Conservation (phyloP, 768 basidiomycete genomes). For the Antrodiella citrinella region DNA sequence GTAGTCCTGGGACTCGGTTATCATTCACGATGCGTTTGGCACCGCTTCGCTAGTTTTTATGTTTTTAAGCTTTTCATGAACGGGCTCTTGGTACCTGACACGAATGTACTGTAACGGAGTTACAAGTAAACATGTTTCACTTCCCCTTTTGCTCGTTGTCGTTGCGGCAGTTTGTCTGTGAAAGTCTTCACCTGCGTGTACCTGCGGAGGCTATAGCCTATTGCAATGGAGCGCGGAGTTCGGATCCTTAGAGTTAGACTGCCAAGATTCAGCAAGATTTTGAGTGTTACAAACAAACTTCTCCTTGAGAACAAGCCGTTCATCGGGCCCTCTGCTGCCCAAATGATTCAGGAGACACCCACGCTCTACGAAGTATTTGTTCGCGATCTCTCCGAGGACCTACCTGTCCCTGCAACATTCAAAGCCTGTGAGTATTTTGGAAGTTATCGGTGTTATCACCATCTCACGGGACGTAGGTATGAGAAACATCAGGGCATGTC, state of each 20-base stretch:
- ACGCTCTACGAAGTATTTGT: neutral
- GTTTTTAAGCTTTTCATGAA: neutral
- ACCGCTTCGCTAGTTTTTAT: neutral
- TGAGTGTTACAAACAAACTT: no score
- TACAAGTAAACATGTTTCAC: no score
- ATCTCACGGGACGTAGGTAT: no score
- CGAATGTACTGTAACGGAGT: no score
- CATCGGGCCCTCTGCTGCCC: no score
- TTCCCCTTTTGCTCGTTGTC: neutral
- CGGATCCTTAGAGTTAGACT: no score
- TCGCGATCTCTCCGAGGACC: neutral
- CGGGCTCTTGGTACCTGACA: neutral
- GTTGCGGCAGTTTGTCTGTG: no score
- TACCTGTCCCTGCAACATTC: neutral
- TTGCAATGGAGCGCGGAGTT: no score
- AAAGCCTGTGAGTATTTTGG: neutral
- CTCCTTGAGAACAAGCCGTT: neutral
- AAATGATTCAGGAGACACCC: neutral
- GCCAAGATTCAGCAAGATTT: no score
- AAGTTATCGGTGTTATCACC: neutral
- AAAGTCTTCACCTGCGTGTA: no score
- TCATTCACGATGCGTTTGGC: neutral
- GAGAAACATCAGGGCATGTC: neutral
- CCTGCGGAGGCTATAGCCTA: no score
- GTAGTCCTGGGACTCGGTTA: neutral